Evolutionary conservation across 2,329 filamentous ascomycete species (phyloP), one percentile per base, ranked within the genome.

Genomic region (Alternaria viburni): DNA sequence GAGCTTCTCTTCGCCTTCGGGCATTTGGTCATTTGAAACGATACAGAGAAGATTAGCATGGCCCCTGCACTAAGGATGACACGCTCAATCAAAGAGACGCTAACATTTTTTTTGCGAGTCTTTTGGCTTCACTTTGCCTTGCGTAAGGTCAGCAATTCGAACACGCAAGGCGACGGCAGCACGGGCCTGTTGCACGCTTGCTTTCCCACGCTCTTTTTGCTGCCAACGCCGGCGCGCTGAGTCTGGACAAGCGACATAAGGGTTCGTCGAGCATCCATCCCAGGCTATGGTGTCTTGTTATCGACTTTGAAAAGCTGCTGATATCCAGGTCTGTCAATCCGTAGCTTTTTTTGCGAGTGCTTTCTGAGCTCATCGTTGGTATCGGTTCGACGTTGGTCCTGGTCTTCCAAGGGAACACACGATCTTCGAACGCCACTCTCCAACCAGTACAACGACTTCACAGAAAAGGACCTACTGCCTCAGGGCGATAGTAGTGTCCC

Each of bases 51-150:
- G 74, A 77, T 78, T 78, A 78, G 74, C 75, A 85, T 85, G 82
- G 82, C 82, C 82, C 87, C 87, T 89, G 87, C 87, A 89, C 92
- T 94, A 95, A 95, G 92, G 92, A 94, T 95, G 92, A 94, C 91
- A 93, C 74, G 74, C 76, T 67, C 62, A 69, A 71, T 71, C 66
- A 74, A 74, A 74, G 70, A 75, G 69, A 69, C 69, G 73, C 72
- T 71, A 74, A 72, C 69, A 74, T 74, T 75, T 74, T 74, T 72
- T 69, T 69, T 54, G 36, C 1, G 4, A 41, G 17, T 17, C n/a
- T 17, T 25, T 49, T 15, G 13, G 13, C 9, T 23, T 7, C 9
- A 36, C 23, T 49, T 59, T 45, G 17, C 12, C 10, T 3, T 9
- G 8, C 3, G 9, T 21, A 28, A 13, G n/a, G 41, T 19, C 6